Evolutionary conservation across 2,329 filamentous ascomycete species (phyloP), one percentile per base, ranked within the genome.

Genomic region (Fusarium sarcochroum): DNA sequence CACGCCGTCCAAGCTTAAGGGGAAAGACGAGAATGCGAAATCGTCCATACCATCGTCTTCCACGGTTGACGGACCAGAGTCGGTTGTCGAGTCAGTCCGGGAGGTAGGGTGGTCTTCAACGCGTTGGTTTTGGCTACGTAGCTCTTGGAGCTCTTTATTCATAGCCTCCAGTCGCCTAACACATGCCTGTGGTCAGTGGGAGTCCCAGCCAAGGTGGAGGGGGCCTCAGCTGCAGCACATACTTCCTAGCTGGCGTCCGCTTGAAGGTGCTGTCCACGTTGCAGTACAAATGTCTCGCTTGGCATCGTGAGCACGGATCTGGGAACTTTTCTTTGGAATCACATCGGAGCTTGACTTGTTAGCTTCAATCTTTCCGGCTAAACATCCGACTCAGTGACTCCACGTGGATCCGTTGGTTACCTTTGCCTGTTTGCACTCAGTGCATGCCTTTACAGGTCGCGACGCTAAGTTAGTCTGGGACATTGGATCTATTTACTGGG

Each of bases 311-410:
- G 32, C 67, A 71, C 6, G 68, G 68, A 20, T 70, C 61, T 14
- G 68, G 68, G 17, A 68, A 71, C 7, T 37, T 62, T 17, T 59
- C 67, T 37, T 66, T 70, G n/a, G 68, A 71, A 38, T 71, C 67
- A 40, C 67, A 71, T 45, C 64, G 63, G 10, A 71, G 25, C 68
- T 71, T 41, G 14, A 21, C 10, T 5, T 5, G 32, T 66, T 34
- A 66, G 51, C 25, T 3, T 23, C 4, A 6, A 2, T 25, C n/a
- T 11, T 30, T 11, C 27, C 5, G 10, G 10, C 10, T 30, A 4
- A 10, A 10, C 9, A 30, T 30, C 27, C 13, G 27, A 30, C 27
- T 9, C 7, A 11, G 27, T 11, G 10, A 30, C 10, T 10, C 27
- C 27, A 11, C 27, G 27, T 30, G 27, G 17, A 14, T 10, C 1